Percentiles rank a stretch among this genome's conserved stretches.
phyloP scores from a whole-genome alignment of 768 basidiomycete species.

The Tulasnella sp. region DNA sequence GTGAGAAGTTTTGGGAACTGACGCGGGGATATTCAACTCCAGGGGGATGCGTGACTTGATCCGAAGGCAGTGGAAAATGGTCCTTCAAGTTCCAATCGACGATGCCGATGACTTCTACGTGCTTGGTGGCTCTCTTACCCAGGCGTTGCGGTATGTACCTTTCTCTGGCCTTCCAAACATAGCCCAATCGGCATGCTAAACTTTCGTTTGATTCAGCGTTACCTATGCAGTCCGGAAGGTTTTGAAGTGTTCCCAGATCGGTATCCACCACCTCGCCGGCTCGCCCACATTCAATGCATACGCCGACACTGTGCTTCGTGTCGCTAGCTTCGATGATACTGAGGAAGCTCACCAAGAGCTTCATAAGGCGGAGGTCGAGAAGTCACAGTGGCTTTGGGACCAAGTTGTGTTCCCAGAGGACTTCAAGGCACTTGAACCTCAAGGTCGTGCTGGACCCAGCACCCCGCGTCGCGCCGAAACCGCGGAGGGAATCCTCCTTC shows the following conservation, averaged over 20 bases:
- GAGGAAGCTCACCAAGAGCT: background rate
- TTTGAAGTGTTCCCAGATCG: background rate
- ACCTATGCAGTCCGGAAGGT: background rate
- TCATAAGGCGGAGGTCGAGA: background rate
- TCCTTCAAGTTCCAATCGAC: constrained; percentile 2
- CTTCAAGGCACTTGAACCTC: constrained; percentile 5
- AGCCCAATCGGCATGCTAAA: background rate
- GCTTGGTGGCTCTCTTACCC: background rate
- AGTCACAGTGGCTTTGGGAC: constrained; percentile 9
- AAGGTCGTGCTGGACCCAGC: background rate
- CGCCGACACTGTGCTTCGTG: background rate
- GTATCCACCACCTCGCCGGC: background rate
- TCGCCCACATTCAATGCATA: background rate
- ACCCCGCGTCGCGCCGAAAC: background rate
- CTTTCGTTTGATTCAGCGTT: background rate
- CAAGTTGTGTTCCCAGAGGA: constrained; percentile 8
- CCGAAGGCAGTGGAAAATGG: constrained; percentile 5
- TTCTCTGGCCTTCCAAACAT: background rate
- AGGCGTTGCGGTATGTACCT: background rate
- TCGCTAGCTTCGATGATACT: background rate
- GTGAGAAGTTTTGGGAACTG: background rate
- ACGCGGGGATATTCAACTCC: background rate
- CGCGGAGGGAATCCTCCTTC: background rate
- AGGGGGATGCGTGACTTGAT: background rate
- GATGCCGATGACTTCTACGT: constrained; percentile 8